A percentile compares a stretch with the other conserved stretches of the same genome.
Conservation (phyloP, 441 rosid genomes). For the Aquilaria agallochum region DNA sequence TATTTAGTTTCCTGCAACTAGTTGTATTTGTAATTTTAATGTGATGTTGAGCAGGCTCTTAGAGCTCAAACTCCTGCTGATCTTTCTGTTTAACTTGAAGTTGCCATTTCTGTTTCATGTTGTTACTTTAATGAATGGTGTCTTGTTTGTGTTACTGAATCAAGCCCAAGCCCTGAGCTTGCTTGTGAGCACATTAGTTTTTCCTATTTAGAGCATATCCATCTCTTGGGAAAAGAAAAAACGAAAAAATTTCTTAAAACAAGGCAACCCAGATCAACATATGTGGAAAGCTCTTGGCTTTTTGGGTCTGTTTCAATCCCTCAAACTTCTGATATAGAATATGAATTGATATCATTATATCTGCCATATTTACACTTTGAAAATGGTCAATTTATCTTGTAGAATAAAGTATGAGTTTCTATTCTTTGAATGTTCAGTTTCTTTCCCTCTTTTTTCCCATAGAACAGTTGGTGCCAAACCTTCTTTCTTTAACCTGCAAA, state of each 20-base stretch:
- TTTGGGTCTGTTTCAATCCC: conserved; percentile 8
- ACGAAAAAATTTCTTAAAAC: conserved; percentile 11
- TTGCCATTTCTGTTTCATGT: conserved; percentile 16
- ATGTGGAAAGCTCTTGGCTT: conserved; percentile 19
- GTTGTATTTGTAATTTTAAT: conserved; percentile 19
- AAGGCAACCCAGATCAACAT: conserved; percentile 14
- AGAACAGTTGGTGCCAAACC: conserved; percentile 21
- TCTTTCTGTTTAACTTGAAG: conserved; percentile 19
- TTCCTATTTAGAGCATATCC: conserved; percentile 26
- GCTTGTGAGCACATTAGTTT: conserved; percentile 7
- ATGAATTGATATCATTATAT: conserved; percentile 13
- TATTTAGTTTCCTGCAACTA: conserved; percentile 31
- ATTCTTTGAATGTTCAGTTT: conserved; percentile 17
- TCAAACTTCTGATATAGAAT: conserved; percentile 16
- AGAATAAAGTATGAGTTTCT: conserved; percentile 24
- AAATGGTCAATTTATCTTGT: conserved; percentile 28
- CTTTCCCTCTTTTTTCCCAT: conserved; percentile 20
- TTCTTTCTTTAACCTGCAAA: conserved; percentile 38
- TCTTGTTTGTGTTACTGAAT: conserved; percentile 14
- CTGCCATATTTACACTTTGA: conserved; percentile 25
- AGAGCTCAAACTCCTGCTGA: conserved; percentile 25
- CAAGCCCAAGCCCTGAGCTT: conserved; percentile 16
- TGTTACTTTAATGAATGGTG: conserved; percentile 12
- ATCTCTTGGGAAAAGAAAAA: conserved; percentile 1
- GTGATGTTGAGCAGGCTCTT: conserved; percentile 28